phyloP scores from a whole-genome alignment of 176 grass and related monocot genomes.

The Oryza nivara region DNA sequence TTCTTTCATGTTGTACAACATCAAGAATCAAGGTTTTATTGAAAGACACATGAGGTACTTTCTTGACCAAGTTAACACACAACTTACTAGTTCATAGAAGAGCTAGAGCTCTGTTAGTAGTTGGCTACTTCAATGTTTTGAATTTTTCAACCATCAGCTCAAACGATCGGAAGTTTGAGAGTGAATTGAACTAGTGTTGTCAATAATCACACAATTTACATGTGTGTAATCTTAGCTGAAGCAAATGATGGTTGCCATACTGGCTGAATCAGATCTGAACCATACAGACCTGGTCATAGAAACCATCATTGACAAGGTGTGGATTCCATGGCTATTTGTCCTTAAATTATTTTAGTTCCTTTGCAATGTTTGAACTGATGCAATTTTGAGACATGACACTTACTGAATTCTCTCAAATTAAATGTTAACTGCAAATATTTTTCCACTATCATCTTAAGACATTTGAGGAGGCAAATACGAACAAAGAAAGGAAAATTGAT shows the following conservation, averaged over 20 bases:
- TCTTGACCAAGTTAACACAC: neutral
- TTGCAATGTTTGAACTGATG: neutral
- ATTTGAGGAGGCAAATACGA: conserved; percentile 57
- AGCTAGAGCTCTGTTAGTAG: no score
- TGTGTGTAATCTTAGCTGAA: conserved; percentile 35
- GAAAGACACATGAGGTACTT: conserved; percentile 55
- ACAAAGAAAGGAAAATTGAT: conserved; percentile 60
- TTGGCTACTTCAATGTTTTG: no score
- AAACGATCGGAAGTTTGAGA: no score
- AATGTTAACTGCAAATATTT: neutral
- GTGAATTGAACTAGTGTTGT: neutral
- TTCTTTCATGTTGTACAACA: conserved; percentile 67
- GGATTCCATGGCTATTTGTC: neutral
- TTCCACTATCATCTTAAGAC: conserved; percentile 36
- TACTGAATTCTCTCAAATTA: neutral
- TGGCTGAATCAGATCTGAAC: conserved; percentile 48
- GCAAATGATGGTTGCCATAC: conserved; percentile 57
- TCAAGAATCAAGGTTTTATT: conserved; percentile 74
- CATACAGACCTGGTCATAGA: conserved; percentile 44
- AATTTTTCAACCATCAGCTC: no score
- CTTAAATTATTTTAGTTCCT: neutral
- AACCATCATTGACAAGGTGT: conserved; percentile 59
- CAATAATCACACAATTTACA: neutral
- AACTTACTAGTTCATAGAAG: neutral
- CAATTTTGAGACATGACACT: neutral